Base-by-base conservation (phyloP, 495 filamentous ascomycete species). In the Tetracladium setigerum region DNA sequence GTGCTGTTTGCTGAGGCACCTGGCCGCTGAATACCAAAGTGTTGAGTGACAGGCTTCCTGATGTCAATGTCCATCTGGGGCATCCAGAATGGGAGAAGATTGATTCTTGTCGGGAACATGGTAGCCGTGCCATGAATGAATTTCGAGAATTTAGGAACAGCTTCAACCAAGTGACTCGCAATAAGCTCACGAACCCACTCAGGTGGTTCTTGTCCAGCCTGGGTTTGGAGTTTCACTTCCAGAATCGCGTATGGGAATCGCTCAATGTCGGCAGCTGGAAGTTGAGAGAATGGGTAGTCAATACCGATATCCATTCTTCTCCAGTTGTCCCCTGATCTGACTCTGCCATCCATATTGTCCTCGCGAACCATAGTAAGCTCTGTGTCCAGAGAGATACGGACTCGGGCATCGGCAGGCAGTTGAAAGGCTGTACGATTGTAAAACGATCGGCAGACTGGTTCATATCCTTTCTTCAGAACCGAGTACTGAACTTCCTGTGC, bases 41-140 rank as follows among this genome's bases (percentile, higher is more conserved):
- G 75, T 49, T 86, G 87, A 0, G 79, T 86, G 14, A 77, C 73
- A 0, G 92, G 89, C 67, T 99, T 99, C 52, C 91, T 86, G 60
- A 99, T 99, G 58, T 99, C 92, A 34, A 89, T 79, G 53, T 89
- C 86, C 94, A 99, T 99, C 66, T 99, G 92, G 0, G 92, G 92
- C 69, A 89, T 83, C 92, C 92, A 99, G 74, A 84, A 99, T 3
- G 92, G 92, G 3, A 97, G 77, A 1, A 99, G 78, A 24, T 95
- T 70, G 62, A 97, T 97, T 38, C 84, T 81, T 24, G 82, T 74
- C 0, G 89, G 91, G 64, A 95, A 92, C 15, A 97, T 64, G 0
- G 78, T 87, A 8, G 91, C 88, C 0, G 81, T 85, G 41, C 92
- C 92, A 64, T 99, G 92, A 50, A 99, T 99, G 65, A 97, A 99